A percentile compares a stretch with the other conserved stretches of the same genome.
Conservation (phyloP, 1,284 basidiomycete genomes). For the Apiotrichum brassicae region DNA sequence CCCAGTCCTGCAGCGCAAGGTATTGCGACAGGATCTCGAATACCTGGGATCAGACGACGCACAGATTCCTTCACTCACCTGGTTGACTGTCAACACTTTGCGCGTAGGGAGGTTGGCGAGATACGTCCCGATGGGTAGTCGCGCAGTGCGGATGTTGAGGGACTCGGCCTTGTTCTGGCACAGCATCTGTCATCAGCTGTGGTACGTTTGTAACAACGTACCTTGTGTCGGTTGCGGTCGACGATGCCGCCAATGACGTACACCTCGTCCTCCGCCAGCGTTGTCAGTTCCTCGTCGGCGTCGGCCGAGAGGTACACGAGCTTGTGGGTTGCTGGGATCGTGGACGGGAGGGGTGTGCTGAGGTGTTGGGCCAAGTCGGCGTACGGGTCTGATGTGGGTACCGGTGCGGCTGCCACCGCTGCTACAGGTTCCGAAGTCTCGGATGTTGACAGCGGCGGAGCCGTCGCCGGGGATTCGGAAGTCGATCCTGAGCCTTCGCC, state of each 20-base stretch:
- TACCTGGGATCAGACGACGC: conserved; percentile 45
- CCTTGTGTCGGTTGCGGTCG: conserved; percentile 96
- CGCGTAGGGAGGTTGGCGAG: conserved; percentile 74
- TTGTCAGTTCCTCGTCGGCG: conserved; percentile 72
- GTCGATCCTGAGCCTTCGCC: no score
- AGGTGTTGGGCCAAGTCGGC: conserved; percentile 7
- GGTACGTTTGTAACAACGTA: conserved; percentile 34
- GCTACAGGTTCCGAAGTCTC: conserved; percentile 13
- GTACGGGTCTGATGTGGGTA: not conserved
- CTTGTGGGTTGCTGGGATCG: conserved; percentile 46
- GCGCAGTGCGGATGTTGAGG: conserved; percentile 72
- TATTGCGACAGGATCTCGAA: conserved; percentile 89
- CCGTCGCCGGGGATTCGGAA: not conserved
- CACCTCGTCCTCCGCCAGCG: conserved; percentile 73
- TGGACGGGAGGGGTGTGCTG: conserved; percentile 14
- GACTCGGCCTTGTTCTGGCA: conserved; percentile 79
- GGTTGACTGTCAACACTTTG: conserved; percentile 96
- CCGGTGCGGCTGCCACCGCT: not conserved
- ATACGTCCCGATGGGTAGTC: conserved; percentile 86
- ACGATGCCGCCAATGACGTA: conserved; percentile 97
- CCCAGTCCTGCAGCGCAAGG: conserved; percentile 76
- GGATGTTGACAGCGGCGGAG: not conserved
- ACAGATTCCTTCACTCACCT: conserved; percentile 48
- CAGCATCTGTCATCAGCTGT: conserved; percentile 57
- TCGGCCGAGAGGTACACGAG: conserved; percentile 95